phyloP scores from a whole-genome alignment of 129 eudicot species.

The Apium graveolens region DNA sequence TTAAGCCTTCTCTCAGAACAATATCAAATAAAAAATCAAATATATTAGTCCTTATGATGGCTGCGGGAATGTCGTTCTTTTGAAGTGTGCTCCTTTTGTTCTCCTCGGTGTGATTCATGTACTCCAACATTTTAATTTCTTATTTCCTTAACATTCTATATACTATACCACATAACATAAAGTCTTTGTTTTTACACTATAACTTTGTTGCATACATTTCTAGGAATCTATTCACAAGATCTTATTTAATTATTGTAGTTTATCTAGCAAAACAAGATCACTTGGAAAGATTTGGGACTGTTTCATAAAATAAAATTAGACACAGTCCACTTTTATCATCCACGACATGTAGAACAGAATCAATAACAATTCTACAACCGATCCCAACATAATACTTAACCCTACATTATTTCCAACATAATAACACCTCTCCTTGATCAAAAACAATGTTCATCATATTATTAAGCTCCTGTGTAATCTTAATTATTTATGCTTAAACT shows the following conservation, averaged over 20 bases:
- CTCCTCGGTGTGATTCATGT: background rate
- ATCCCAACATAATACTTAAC: no score
- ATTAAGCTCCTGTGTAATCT: no score
- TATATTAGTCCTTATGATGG: constrained; percentile 9
- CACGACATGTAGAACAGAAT: no score
- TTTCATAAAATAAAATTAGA: background rate
- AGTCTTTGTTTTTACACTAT: no score
- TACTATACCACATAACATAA: background rate
- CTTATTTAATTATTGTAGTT: background rate
- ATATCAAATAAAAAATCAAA: constrained; percentile 7
- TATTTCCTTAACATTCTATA: background rate
- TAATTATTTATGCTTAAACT: no score
- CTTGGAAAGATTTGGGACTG: background rate
- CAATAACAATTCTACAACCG: no score
- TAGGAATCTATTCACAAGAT: background rate
- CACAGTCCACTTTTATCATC: no score
- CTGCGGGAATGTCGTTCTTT: constrained; percentile 7
- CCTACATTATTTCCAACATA: no score
- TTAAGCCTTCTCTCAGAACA: background rate
- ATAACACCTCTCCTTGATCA: no score
- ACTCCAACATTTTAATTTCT: background rate
- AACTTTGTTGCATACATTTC: background rate
- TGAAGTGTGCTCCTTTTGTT: constrained; percentile 11
- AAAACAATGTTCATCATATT: no score
- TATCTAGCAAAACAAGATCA: background rate